A percentile compares a stretch with the other conserved stretches of the same genome.
These are phyloP conservation scores for Wickerhamomyces rabaulensis DNA, from an alignment of 805 yeast species.

Conservation along the genomic window DNA sequence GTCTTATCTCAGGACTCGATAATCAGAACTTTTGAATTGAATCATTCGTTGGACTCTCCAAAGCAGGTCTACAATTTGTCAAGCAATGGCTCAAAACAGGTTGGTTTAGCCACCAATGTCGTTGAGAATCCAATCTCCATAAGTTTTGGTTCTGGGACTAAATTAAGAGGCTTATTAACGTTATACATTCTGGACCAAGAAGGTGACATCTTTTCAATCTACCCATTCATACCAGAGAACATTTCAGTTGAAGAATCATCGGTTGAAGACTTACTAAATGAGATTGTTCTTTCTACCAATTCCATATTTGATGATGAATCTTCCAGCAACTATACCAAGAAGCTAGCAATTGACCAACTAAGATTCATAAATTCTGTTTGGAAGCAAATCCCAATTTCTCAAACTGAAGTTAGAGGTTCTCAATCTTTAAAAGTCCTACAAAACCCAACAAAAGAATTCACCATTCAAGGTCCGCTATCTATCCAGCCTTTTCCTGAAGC, in stretches of 20 bases:
- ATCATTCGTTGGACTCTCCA: constrained; percentile 23
- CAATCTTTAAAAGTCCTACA: constrained; percentile 18
- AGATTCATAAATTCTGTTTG: constrained; percentile 31
- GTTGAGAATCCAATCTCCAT: constrained; percentile 21
- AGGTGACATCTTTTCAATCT: constrained; percentile 54
- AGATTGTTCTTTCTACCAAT: constrained; percentile 26
- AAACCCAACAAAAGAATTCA: constrained; percentile 11
- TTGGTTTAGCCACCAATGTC: constrained; percentile 18
- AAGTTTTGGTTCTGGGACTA: constrained; percentile 17
- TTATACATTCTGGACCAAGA: constrained; percentile 48
- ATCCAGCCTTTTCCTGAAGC: constrained; percentile 50
- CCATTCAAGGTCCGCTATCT: constrained; percentile 49
- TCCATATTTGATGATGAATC: constrained; percentile 17
- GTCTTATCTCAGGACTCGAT: constrained; percentile 30
- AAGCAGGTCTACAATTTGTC: constrained; percentile 10
- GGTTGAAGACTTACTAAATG: constrained; percentile 28
- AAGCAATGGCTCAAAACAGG: constrained; percentile 14
- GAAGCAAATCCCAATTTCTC: constrained; percentile 19
- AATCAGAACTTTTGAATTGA: constrained; percentile 33
- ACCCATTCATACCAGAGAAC: constrained; percentile 55
- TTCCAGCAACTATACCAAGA: constrained; percentile 1
- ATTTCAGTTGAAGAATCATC: constrained; percentile 32
- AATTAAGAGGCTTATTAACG: constrained; percentile 39
- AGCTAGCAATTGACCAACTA: constrained; percentile 28
- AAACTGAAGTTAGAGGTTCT: constrained; percentile 18